Percentiles rank a stretch among this genome's conserved stretches.
phyloP scores from a whole-genome alignment of 2,329 filamentous ascomycete species.

The Massarina eburnea region DNA sequence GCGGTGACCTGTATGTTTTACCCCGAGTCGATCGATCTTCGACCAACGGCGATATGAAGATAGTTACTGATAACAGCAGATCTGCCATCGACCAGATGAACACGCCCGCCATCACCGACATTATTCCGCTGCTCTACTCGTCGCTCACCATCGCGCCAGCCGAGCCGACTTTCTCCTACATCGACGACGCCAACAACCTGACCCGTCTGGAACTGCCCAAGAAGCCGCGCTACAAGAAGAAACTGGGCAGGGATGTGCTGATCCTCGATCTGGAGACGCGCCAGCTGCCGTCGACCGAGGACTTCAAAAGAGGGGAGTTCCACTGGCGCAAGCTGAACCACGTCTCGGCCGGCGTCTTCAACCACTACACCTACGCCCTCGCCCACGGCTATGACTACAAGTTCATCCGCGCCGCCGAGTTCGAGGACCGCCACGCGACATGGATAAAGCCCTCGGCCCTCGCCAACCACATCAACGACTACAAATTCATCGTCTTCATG shows the following conservation, averaged over 20 bases:
- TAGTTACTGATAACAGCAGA: slow-evolving; percentile 22
- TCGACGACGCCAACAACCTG: slow-evolving; percentile 32
- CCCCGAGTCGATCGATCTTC: background rate
- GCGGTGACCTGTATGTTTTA: slow-evolving; percentile 29
- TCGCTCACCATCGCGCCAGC: slow-evolving; percentile 30
- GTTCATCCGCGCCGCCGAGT: slow-evolving; percentile 46
- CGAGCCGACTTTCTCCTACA: slow-evolving; percentile 33
- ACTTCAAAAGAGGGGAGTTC: slow-evolving; percentile 33
- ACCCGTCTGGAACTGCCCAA: slow-evolving; percentile 26
- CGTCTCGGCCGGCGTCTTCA: slow-evolving; percentile 40
- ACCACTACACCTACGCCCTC: slow-evolving; percentile 43
- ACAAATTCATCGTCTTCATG: slow-evolving; percentile 52
- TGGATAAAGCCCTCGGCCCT: slow-evolving; percentile 51
- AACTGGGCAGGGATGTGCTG: slow-evolving; percentile 36
- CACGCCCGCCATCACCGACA: slow-evolving; percentile 32
- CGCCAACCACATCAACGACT: slow-evolving; percentile 40
- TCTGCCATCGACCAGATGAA: slow-evolving; percentile 19
- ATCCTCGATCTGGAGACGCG: slow-evolving; percentile 42
- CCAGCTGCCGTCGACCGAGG: slow-evolving; percentile 33
- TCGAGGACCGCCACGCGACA: slow-evolving; percentile 47
- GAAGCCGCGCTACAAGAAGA: slow-evolving; percentile 35
- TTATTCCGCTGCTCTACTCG: slow-evolving; percentile 34
- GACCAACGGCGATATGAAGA: background rate
- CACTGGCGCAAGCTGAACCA: slow-evolving; percentile 42
- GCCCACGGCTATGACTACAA: slow-evolving; percentile 56